Evolutionary conservation across 2,329 filamentous ascomycete species (phyloP), one percentile per base, ranked within the genome.

Genomic region (Rachicladosporium sp.): DNA sequence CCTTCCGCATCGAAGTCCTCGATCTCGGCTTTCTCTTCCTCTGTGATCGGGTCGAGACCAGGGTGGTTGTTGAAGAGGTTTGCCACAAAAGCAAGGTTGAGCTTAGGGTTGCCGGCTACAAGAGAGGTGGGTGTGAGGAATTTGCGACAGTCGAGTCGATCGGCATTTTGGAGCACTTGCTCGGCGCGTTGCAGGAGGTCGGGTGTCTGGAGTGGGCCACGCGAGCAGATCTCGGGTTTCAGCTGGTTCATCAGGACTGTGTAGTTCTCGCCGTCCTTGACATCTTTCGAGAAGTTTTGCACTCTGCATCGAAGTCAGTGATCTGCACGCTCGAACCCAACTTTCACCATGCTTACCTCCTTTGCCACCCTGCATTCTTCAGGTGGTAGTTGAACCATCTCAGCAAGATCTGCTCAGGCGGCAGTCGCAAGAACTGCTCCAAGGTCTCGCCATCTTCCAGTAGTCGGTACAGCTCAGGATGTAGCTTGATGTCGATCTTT

Each of bases 351-450:
- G 4, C 37, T 59, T 64, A 62, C 58, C 80, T 77, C 76, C 78
- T 63, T 87, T 76, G 38, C 84, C 75, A 91, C 91, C 98, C 55
- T 88, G 91, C 91, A 43, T 93, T 93, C 66, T 94, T 96, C 46
- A 98, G 70, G 62, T 98, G 91, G 64, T 95, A 98, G 69, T 98
- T 98, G 74, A 98, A 91, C 91, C 91, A 98, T 58, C 91, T 77
- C 45, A 98, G 73, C 33, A 98, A 71, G 49, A 98, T 98, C 67
- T 96, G 87, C 76, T 98, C 91, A 4, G 91, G 91, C 1, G 91
- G 89, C 41, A 98, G 71, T 49, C 91, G 78, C 57, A 98, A 67
- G 64, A 98, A 98, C 63, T 98, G 91, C 61, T 98, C 91, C 38
- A 98, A 71, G 4, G 91, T 98, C 72, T 98, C 91, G 52, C 93